Evolutionary conservation across 2,329 filamentous ascomycete species (phyloP), one percentile per base, ranked within the genome.

Genomic region (Metarhizium rileyi): DNA sequence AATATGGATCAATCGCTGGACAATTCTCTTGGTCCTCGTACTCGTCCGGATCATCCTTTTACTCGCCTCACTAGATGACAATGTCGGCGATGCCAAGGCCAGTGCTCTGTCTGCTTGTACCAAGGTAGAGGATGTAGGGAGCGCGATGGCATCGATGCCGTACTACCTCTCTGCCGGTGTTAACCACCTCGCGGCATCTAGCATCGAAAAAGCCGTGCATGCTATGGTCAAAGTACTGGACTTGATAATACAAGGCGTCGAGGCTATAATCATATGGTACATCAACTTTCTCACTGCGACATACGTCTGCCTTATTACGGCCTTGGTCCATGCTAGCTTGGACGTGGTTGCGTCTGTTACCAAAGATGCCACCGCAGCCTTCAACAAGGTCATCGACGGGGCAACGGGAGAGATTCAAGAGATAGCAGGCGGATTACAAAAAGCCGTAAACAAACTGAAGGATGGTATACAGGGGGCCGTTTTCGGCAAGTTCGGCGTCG

Each of bases 1-100:
- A 74, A 78, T 94, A 67, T 96, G 91, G 90, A 83, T 98, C 72
- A 97, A 98, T 74, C 81, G 87, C 68, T 98, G 93, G 93, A 97
- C 93, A 36, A 76, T 97, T 52, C 77, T 98, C 44, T 76, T 97
- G 44, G 67, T 95, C 52, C 81, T 98, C 48, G 84, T 97, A 50
- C 82, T 98, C 47, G 80, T 86, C 54, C 82, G 90, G 50, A 79
- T 91, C 52, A 71, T 98, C 47, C 74, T 97, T 52, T 81, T 90
- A 35, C 79, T 91, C 49, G 76, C 77, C 49, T 78, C 78, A 58
- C 78, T 96, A 55, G 76, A 90, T 63, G 75, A 81, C 57, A 83
- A 90, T 63, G 79, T 97, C 55, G 80, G 69, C 48, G 81, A 83
- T 50, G 91, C 93, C 44, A 85, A 89, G 65, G 68, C 72, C 50